A percentile compares a stretch with the other conserved stretches of the same genome.
These are phyloP conservation scores for Candida corydali DNA, from an alignment of 805 yeast species.

Conservation along the genomic window DNA sequence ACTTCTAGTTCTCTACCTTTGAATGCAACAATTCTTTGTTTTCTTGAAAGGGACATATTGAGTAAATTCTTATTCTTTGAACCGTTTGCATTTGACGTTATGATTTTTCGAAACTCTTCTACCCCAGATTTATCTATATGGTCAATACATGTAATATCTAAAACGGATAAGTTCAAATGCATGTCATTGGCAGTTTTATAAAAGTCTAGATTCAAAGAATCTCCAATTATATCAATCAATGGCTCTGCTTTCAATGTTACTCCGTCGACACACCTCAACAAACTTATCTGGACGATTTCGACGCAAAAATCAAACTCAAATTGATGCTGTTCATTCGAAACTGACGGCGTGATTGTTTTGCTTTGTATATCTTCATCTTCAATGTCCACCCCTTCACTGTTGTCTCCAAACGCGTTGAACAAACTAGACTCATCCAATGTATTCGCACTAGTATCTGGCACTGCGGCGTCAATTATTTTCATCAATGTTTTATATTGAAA, in stretches of 20 bases:
- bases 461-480: conserved; percentile 65
- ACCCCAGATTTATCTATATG: conserved; percentile 61
- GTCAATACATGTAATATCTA: conserved; percentile 70
- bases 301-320: conserved; percentile 75
- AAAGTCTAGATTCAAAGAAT: conserved; percentile 56
- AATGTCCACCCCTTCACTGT: conserved; percentile 2
- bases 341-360: neutral
- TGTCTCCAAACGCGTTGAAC: conserved; percentile 29
- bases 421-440: conserved; percentile 31
- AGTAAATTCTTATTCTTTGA: conserved; percentile 42
- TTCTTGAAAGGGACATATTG: conserved; percentile 53
- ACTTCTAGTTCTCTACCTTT: conserved; percentile 56
- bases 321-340: conserved; percentile 46
- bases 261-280: conserved; percentile 65
- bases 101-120: conserved; percentile 60
- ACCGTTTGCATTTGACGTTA: conserved; percentile 46
- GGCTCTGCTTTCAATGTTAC: conserved; percentile 58
- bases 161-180: conserved; percentile 60
- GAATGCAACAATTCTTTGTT: conserved; percentile 55
- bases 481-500: conserved; percentile 85
- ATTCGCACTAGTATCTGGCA: conserved; percentile 47
- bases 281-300: conserved; percentile 54
- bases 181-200: conserved; percentile 56
- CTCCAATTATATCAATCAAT: conserved; percentile 70
- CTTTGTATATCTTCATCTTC: conserved; percentile 16